These are phyloP conservation scores for Penicillium sp. DNA, from an alignment of 2,329 filamentous ascomycete species.

Conservation along the genomic window DNA sequence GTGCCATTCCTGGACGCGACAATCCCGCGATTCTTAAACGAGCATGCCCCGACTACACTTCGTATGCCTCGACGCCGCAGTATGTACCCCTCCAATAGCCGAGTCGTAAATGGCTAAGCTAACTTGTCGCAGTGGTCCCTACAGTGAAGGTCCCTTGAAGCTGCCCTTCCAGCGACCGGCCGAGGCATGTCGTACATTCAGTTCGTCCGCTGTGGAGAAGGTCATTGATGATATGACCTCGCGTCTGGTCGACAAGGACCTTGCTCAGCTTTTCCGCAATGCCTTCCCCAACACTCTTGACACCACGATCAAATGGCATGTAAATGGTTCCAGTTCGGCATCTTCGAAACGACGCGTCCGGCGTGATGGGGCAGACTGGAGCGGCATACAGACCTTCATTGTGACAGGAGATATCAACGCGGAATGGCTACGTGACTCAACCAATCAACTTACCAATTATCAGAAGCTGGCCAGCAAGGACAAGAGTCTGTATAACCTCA, in stretches of 20 bases:
- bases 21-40: conserved; percentile 35
- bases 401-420: conserved; percentile 93
- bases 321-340: conserved; percentile 57
- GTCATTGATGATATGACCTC: conserved; percentile 82
- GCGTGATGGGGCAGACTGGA: conserved; percentile 68
- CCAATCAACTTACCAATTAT: conserved; percentile 91
- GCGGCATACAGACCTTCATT: conserved; percentile 86
- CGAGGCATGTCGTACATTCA: conserved; percentile 82
- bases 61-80: conserved; percentile 65
- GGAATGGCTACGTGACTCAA: conserved; percentile 89
- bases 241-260: conserved; percentile 80
- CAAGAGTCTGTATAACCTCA: conserved; percentile 73
- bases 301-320: conserved; percentile 87
- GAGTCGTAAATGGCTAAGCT: conserved; percentile 7
- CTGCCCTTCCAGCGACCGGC: conserved; percentile 87
- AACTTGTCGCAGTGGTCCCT: conserved; percentile 64
- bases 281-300: conserved; percentile 91
- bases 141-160: conserved; percentile 75
- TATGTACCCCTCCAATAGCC: conserved; percentile 41
- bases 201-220: conserved; percentile 81
- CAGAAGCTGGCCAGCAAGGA: conserved; percentile 84
- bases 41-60: conserved; percentile 69
- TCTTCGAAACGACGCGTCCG: conserved; percentile 37
- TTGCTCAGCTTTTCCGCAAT: conserved; percentile 93
- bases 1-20: conserved; percentile 26